Conservation (phyloP, 352 stramenopile species). For the Pseudoperonospora humuli region DNA sequence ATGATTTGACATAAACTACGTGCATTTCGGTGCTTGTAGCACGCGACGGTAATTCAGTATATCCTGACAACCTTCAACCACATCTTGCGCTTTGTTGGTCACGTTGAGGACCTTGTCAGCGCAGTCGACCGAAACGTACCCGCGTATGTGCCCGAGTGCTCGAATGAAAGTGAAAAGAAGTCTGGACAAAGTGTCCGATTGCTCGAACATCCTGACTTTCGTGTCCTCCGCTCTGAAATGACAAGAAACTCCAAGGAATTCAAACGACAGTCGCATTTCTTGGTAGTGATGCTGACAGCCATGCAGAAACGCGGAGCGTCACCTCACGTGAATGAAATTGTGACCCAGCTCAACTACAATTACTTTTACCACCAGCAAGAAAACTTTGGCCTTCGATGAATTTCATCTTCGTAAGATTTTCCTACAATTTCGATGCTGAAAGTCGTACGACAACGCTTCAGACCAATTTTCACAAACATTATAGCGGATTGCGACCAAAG, state of each 20-base stretch:
- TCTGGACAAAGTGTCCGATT: constrained; percentile 5
- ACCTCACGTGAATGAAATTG: constrained; percentile 55
- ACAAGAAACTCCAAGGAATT: constrained; percentile 40
- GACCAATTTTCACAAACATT: too few species aligned
- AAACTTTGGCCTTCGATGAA: too few species aligned
- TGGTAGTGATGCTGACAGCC: constrained; percentile 62
- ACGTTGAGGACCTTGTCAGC: constrained; percentile 44
- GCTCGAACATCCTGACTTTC: constrained; percentile 18
- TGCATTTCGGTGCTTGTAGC: constrained; percentile 15
- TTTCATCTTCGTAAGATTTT: too few species aligned
- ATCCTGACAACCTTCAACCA: constrained; percentile 70
- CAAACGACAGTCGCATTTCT: constrained; percentile 53
- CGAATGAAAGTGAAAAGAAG: background rate
- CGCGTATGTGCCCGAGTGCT: constrained; percentile 24
- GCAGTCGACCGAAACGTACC: constrained; percentile 37
- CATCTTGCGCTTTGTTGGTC: constrained; percentile 51
- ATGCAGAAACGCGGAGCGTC: constrained; percentile 70
- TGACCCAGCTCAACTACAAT: constrained; percentile 76
- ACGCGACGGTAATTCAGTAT: constrained; percentile 57
- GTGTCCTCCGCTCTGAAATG: constrained; percentile 28
- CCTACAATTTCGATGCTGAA: too few species aligned
- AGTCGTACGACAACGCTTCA: too few species aligned
- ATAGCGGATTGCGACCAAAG: too few species aligned
- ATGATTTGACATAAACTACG: constrained; percentile 1
- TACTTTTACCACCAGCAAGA: constrained; percentile 50